Evolutionary conservation across 163 green algal genomes (phyloP).

Genomic region (Chlamydomonas reinhardtii): DNA sequence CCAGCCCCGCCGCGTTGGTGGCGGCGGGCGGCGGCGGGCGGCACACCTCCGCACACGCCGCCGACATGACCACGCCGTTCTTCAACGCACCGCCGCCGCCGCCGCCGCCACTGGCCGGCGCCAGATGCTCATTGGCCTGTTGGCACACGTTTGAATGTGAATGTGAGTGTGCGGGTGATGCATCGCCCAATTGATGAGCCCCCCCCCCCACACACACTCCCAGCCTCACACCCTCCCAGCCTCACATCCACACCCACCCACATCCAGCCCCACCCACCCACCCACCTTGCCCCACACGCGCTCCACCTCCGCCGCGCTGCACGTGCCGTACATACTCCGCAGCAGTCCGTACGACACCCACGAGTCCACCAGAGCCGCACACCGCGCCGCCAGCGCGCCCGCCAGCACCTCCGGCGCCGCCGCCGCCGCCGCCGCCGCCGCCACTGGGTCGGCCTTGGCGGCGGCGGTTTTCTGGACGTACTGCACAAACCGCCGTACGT

Average conservation of each 20-base stretch:
- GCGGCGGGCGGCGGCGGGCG: too few species aligned
- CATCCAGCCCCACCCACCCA: background rate
- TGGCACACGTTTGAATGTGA: too few species aligned
- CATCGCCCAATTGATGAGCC: too few species aligned
- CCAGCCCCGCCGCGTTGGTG: background rate
- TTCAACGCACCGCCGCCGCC: too few species aligned
- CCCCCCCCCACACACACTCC: background rate
- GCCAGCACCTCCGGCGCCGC: background rate
- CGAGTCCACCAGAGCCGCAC: constrained; percentile 12
- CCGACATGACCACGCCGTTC: too few species aligned
- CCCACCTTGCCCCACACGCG: constrained; percentile 34
- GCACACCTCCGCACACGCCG: background rate
- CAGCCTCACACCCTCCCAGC: background rate
- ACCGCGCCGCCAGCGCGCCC: background rate
- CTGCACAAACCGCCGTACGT: constrained; percentile 31
- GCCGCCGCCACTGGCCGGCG: background rate
- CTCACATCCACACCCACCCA: too few species aligned
- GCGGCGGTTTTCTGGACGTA: constrained; percentile 9
- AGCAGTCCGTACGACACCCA: constrained; percentile 24
- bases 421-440: background rate
- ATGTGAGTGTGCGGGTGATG: too few species aligned
- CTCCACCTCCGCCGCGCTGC: constrained; percentile 18
- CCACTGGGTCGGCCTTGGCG: background rate
- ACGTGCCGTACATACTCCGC: constrained; percentile 27
- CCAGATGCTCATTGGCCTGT: constrained; percentile 3